These are phyloP conservation scores for Citrus inodora DNA, from an alignment of 345 rosid species.

Conservation along the genomic window DNA sequence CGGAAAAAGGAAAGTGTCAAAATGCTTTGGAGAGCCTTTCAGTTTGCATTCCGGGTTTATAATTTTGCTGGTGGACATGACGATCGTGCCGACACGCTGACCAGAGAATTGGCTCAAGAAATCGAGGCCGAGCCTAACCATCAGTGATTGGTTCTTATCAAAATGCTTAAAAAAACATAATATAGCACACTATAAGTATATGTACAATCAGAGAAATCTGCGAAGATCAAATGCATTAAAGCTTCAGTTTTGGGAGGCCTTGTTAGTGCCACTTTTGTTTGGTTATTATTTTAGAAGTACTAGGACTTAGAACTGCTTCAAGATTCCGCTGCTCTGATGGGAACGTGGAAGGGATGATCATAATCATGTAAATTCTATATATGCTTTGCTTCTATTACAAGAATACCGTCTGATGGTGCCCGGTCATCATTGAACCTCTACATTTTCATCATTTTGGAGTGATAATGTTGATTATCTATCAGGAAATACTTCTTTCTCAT, in stretches of 20 bases:
- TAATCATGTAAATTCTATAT: not conserved
- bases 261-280: not conserved
- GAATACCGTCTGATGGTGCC: not conserved
- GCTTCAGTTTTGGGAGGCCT: conserved; percentile 1
- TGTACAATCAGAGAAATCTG: not conserved
- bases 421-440: not conserved
- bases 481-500: not conserved
- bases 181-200: not conserved
- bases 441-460: not conserved
- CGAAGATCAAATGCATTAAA: not conserved
- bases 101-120: conserved; percentile 75
- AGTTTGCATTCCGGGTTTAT: conserved; percentile 78
- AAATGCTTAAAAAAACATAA: not conserved
- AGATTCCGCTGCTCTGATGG: not conserved
- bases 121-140: conserved; percentile 60
- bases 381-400: not conserved
- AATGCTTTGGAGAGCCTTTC: conserved; percentile 83
- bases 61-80: conserved; percentile 88
- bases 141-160: conserved; percentile 11
- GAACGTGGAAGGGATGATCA: not conserved
- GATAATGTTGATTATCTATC: not conserved
- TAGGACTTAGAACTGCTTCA: conserved; percentile 1
- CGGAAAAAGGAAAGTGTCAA: conserved; percentile 35
- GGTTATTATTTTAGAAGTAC: not conserved
- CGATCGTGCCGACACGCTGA: conserved; percentile 72